Conservation (phyloP, 2,329 filamentous ascomycete genomes). For the Botrytis elliptica region DNA sequence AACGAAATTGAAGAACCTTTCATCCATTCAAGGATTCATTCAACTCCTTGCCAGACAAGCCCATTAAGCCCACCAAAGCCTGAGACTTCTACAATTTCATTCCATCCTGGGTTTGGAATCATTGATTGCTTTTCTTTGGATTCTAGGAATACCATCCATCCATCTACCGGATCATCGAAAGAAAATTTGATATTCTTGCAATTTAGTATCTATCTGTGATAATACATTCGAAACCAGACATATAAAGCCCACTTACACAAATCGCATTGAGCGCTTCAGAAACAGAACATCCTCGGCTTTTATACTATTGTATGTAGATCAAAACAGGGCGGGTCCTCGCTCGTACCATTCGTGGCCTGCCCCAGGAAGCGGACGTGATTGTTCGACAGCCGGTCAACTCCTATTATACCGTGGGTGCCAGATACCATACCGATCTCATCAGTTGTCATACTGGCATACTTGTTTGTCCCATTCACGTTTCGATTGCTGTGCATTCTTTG, state of each 20-base stretch:
- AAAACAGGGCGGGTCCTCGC: constrained; percentile 18
- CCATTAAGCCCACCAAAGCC: not conserved
- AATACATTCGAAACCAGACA: not conserved
- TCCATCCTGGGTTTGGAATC: constrained; percentile 1
- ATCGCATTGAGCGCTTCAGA: constrained; percentile 11
- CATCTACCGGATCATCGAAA: not conserved
- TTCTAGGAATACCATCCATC: not conserved
- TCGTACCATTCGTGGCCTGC: constrained; percentile 19
- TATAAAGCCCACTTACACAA: not conserved
- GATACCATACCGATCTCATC: not conserved
- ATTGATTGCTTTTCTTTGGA: constrained; percentile 1
- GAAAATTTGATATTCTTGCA: not conserved
- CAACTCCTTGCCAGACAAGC: not conserved
- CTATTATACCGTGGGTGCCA: constrained; percentile 11
- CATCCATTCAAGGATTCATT: constrained; percentile 1
- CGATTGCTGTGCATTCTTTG: constrained; percentile 15
- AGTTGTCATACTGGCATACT: constrained; percentile 10
- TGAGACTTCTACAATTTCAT: not conserved
- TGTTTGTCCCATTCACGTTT: constrained; percentile 2
- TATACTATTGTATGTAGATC: constrained; percentile 16
- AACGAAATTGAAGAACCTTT: constrained; percentile 10
- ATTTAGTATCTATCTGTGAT: constrained; percentile 1
- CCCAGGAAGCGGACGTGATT: constrained; percentile 16
- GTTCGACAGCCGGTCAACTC: constrained; percentile 15
- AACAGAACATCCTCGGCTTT: constrained; percentile 16